Evolutionary conservation across 306 rosid species (phyloP).

Genomic region (Cucumis melo): DNA sequence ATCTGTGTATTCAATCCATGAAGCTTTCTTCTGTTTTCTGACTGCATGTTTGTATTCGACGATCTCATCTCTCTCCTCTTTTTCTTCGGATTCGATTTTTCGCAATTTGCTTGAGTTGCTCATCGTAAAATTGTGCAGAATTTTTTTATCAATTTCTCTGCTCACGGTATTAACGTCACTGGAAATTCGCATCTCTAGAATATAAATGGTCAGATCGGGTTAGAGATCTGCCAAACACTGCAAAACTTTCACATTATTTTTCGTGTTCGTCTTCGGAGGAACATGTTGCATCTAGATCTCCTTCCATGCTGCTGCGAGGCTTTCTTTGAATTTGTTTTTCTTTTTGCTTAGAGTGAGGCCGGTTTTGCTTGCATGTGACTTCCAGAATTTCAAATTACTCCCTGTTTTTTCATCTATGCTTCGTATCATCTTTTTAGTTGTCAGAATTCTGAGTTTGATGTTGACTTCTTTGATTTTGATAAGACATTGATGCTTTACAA

Average conservation of each 20-base stretch:
- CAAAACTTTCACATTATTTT: background rate
- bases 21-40: background rate
- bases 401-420: background rate
- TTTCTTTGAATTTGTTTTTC: background rate
- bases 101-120: background rate
- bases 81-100: background rate
- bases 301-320: background rate
- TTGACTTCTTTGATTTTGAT: background rate
- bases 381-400: background rate
- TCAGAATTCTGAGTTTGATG: background rate
- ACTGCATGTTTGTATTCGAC: background rate
- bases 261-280: background rate
- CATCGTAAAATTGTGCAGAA: background rate
- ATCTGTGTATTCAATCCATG: background rate
- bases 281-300: background rate
- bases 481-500: background rate
- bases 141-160: background rate
- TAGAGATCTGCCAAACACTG: background rate
- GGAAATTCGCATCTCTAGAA: background rate
- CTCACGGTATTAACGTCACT: background rate
- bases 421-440: background rate
- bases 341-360: background rate
- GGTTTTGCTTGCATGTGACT: background rate
- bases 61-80: background rate
- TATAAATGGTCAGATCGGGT: background rate